Conservation (phyloP, 208 protist genomes). For the Trypanosomatidae sp. region DNA sequence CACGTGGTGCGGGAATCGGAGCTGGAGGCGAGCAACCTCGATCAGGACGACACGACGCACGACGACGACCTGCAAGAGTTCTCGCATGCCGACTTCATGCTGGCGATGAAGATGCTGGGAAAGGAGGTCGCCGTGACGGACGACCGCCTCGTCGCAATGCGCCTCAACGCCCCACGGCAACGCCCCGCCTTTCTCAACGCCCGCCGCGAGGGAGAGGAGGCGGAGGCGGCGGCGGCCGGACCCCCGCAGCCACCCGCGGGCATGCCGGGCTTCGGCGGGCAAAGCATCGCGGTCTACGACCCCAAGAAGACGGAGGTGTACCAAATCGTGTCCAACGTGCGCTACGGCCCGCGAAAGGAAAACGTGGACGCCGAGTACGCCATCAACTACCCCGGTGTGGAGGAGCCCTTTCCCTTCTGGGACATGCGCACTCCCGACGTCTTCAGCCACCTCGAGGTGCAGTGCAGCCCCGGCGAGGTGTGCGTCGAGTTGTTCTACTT, state of each 20-base stretch:
- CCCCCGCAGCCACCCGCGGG: slow-evolving; percentile 27
- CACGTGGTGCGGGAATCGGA: slow-evolving; percentile 59
- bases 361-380: slow-evolving; percentile 49
- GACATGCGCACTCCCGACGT: slow-evolving; percentile 62
- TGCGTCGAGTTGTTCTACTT: slow-evolving; percentile 84
- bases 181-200: slow-evolving; percentile 64
- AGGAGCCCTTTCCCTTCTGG: slow-evolving; percentile 68
- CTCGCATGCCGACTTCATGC: slow-evolving; percentile 77
- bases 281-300: slow-evolving; percentile 32
- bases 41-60: slow-evolving; percentile 43
- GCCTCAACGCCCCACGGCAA: slow-evolving; percentile 58
- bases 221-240: neutral
- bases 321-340: slow-evolving; percentile 46
- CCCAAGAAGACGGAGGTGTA: slow-evolving; percentile 48
- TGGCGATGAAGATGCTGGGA: slow-evolving; percentile 80
- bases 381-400: slow-evolving; percentile 54
- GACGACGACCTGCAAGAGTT: slow-evolving; percentile 77
- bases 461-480: slow-evolving; percentile 52
- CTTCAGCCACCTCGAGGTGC: slow-evolving; percentile 17
- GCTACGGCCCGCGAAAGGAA: slow-evolving; percentile 55
- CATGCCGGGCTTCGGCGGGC: slow-evolving; percentile 37
- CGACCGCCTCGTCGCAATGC: slow-evolving; percentile 58
- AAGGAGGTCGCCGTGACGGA: slow-evolving; percentile 58
- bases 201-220: neutral
- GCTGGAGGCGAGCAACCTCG: slow-evolving; percentile 52